phyloP scores from a whole-genome alignment of 2,329 filamentous ascomycete genomes.

The Penicillium sp. region DNA sequence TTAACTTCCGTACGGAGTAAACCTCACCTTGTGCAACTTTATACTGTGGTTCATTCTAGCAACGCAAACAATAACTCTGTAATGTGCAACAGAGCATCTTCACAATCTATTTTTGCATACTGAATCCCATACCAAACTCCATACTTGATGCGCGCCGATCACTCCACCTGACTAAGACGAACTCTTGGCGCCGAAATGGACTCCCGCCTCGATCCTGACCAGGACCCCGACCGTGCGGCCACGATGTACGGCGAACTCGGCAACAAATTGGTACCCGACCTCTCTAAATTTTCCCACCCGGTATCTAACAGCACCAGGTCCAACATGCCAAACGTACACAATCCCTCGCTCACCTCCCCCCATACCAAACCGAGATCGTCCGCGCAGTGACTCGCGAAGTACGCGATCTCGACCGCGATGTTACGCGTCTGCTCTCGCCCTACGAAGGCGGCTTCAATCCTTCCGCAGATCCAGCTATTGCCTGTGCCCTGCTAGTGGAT shows the following conservation, averaged over 20 bases:
- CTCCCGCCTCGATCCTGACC: slow-evolving; percentile 18
- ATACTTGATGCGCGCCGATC: slow-evolving; percentile 12
- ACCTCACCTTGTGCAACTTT: background rate
- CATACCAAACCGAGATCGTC: slow-evolving; percentile 90
- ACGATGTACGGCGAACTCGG: slow-evolving; percentile 85
- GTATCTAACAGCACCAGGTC: slow-evolving; percentile 57
- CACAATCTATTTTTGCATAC: background rate
- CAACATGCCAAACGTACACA: slow-evolving; percentile 95
- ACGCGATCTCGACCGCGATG: slow-evolving; percentile 86
- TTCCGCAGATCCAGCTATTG: slow-evolving; percentile 75
- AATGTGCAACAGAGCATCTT: background rate
- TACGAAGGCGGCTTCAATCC: slow-evolving; percentile 87
- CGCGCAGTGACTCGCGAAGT: slow-evolving; percentile 87
- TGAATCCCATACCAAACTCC: background rate
- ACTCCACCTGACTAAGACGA: slow-evolving; percentile 24
- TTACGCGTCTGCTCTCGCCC: slow-evolving; percentile 74
- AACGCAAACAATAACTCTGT: background rate
- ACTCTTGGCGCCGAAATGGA: slow-evolving; percentile 26
- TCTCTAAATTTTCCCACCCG: background rate
- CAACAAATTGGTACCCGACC: slow-evolving; percentile 70
- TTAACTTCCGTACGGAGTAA: too few relatives aligned
- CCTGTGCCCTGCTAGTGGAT: slow-evolving; percentile 86
- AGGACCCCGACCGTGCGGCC: slow-evolving; percentile 22
- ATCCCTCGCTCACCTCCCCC: slow-evolving; percentile 79
- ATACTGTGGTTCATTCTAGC: background rate